These are phyloP conservation scores for Spinacia oleracea DNA, from an alignment of 179 eudicot genomes.

Conservation along the genomic window DNA sequence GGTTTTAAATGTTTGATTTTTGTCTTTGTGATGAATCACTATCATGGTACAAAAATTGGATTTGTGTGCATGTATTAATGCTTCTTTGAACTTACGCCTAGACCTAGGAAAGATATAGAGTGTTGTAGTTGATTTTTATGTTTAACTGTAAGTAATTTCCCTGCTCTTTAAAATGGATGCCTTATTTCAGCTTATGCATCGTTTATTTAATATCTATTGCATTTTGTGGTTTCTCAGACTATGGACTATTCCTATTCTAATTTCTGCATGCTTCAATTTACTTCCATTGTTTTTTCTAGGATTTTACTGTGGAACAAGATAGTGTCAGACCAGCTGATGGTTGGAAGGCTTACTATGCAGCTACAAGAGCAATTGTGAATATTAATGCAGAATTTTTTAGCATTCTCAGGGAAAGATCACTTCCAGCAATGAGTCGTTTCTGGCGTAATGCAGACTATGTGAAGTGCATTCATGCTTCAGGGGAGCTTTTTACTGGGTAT, in stretches of 20 bases:
- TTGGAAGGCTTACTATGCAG: slow-evolving; percentile 99
- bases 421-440: slow-evolving; percentile 77
- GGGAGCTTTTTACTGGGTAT: slow-evolving; percentile 82
- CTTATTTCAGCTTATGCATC: not conserved
- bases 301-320: slow-evolving; percentile 89
- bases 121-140: not conserved
- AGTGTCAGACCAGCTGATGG: slow-evolving; percentile 75
- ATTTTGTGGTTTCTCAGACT: not conserved
- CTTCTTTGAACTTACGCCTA: not conserved
- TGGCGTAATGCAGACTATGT: slow-evolving; percentile 97
- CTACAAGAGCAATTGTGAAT: slow-evolving; percentile 85
- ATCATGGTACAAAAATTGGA: not conserved
- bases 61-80: not conserved
- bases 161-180: not conserved
- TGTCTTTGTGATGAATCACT: not conserved
- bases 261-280: slow-evolving; percentile 13
- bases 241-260: not conserved
- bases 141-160: not conserved
- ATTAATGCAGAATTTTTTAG: slow-evolving; percentile 74
- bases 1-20: not conserved
- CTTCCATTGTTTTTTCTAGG: slow-evolving; percentile 45
- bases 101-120: not conserved
- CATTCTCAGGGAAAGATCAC: slow-evolving; percentile 76
- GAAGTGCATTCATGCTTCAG: slow-evolving; percentile 84
- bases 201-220: no score